These are phyloP conservation scores for Ananas comosus DNA, from an alignment of 176 grass and related monocot genomes.

Conservation along the genomic window DNA sequence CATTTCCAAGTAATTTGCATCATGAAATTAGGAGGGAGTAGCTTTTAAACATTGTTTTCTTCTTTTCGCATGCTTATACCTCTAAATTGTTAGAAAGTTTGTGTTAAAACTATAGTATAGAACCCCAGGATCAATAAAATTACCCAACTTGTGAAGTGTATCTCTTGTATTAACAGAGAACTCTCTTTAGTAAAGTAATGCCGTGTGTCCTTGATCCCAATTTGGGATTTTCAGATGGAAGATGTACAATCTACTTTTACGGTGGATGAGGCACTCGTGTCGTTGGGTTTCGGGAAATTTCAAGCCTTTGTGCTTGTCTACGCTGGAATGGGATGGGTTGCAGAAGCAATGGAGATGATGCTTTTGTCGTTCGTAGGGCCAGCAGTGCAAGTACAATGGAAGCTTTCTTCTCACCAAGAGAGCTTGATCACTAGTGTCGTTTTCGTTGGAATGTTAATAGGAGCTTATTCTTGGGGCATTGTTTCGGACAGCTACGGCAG, in stretches of 20 bases:
- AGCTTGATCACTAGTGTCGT: conserved; percentile 93
- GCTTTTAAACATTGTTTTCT: too few relatives aligned
- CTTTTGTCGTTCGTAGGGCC: conserved; percentile 87
- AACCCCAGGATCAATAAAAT: too few relatives aligned
- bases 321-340: conserved; percentile 71
- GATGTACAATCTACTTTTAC: conserved; percentile 55
- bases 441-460: conserved; percentile 81
- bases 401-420: conserved; percentile 72
- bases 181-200: too few relatives aligned
- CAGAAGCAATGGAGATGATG: conserved; percentile 99
- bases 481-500: conserved; percentile 91
- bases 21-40: too few relatives aligned
- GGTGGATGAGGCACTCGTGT: conserved; percentile 60
- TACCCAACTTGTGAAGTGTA: too few relatives aligned
- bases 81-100: too few relatives aligned
- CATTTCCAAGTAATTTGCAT: too few relatives aligned
- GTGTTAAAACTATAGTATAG: too few relatives aligned
- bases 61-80: too few relatives aligned
- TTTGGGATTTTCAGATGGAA: conserved; percentile 40
- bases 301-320: conserved; percentile 72
- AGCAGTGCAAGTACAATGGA: conserved; percentile 76
- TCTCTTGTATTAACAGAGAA: too few relatives aligned
- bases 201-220: not conserved
- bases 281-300: conserved; percentile 71
- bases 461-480: conserved; percentile 83